Evolutionary conservation across 2,329 filamentous ascomycete genomes (phyloP).

Genomic region (Penicillium sp.): DNA sequence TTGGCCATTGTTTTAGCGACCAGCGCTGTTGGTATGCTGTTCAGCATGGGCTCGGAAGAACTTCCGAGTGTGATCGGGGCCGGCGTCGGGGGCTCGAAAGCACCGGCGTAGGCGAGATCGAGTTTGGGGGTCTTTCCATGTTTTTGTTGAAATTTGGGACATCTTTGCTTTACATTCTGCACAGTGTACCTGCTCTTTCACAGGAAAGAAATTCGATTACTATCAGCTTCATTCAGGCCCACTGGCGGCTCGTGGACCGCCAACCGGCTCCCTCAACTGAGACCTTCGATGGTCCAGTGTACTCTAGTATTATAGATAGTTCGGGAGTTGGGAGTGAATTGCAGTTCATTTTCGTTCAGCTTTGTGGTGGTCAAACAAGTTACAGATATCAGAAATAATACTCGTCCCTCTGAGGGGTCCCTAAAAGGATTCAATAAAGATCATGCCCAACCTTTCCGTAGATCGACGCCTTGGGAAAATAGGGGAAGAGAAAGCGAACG

Average conservation of each 20-base stretch:
- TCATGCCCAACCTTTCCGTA: neutral
- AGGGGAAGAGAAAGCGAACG: neutral
- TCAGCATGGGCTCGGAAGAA: constrained; percentile 81
- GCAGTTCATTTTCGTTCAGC: constrained; percentile 5
- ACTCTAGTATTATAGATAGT: constrained; percentile 4
- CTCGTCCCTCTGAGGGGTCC: neutral
- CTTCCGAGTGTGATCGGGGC: constrained; percentile 95
- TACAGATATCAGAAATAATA: neutral
- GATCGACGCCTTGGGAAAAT: neutral
- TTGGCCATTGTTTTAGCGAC: constrained; percentile 68
- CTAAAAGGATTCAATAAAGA: neutral
- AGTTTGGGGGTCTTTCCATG: neutral
- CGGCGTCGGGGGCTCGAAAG: constrained; percentile 74
- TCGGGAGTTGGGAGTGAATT: constrained; percentile 1
- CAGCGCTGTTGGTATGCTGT: constrained; percentile 76
- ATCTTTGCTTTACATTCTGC: constrained; percentile 1
- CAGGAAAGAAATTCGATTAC: neutral
- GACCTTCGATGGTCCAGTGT: neutral
- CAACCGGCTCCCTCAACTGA: neutral
- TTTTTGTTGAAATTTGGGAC: neutral
- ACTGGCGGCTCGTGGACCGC: neutral
- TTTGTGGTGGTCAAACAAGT: neutral
- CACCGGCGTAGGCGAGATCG: constrained; percentile 44
- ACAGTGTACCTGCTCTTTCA: neutral
- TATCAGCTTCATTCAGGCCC: neutral